Evolutionary conservation across 2,329 filamentous ascomycete species (phyloP), one percentile per base, ranked within the genome.

Genomic region (Hortaea werneckii): DNA sequence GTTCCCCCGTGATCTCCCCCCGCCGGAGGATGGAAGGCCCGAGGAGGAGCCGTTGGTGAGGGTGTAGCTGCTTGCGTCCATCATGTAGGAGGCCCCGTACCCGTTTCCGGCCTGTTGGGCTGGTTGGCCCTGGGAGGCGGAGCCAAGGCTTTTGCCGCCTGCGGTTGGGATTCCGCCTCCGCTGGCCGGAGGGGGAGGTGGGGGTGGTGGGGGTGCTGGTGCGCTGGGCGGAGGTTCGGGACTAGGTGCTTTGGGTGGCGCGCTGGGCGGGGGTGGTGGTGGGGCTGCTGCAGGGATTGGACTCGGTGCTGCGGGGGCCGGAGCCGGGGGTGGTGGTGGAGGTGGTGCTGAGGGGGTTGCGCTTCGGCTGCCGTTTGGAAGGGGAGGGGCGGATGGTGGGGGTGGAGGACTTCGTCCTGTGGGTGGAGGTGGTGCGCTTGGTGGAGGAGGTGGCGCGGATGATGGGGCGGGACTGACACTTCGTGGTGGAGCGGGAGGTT

Each of bases 391-490:
- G 37, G 37, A 9, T 66, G 6, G 67, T 26, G 43, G 37, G 32
- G 41, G 28, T 28, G 44, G 44, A n/a, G 41, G 40, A 37, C 40
- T 13, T 40, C 44, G 20, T 29, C n/a, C 6, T 26, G 38, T 39
- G 29, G 20, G 44, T 8, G 37, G 70, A 4, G 67, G 69, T 39
- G 66, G 61, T 5, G 40, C 13, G 10, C 62, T 60, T 7, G 65
- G 62, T 27, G 66, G 65, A 29, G 67, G 67, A 6, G 67, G 63
- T 43, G 70, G 67, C 10, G 67, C 65, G 41, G 60, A 55, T 35
- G 67, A 82, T 9, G 85, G 84, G 32, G 86, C 85, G 29, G 85
- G 85, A 43, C 65, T 69, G 26, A 80, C 80, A 48, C 74, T 72
- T 30, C 56, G 56, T 27, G 57, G 51, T 13, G 56, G 51, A 12